Evolutionary conservation across 345 rosid genomes (phyloP).

Genomic region (Bruguiera parviflora): DNA sequence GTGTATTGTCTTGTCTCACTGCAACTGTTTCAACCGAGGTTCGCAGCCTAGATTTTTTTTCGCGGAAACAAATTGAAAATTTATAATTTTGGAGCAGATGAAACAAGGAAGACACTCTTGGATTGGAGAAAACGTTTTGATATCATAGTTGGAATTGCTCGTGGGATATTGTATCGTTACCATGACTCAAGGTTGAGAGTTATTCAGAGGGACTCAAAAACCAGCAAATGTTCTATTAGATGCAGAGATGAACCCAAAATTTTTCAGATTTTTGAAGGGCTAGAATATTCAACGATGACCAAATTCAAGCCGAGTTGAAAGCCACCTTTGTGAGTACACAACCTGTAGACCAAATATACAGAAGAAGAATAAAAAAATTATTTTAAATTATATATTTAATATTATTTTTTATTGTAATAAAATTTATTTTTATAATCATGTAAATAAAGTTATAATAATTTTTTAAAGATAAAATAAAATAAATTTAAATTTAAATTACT

Average conservation of each 20-base stretch:
- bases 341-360: no score
- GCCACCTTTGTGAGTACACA: slow-evolving; percentile 52
- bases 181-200: slow-evolving; percentile 68
- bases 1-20: not conserved
- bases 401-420: no score
- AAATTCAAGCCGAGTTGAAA: slow-evolving; percentile 55
- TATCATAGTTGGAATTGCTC: slow-evolving; percentile 53
- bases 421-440: no score
- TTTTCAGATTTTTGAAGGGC: slow-evolving; percentile 71
- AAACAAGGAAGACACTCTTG: slow-evolving; percentile 26
- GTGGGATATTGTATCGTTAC: slow-evolving; percentile 64
- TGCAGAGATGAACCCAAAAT: slow-evolving; percentile 45
- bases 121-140: slow-evolving; percentile 56
- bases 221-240: slow-evolving; percentile 58
- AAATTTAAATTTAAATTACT: no score
- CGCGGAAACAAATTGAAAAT: not conserved
- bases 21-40: not conserved
- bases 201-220: slow-evolving; percentile 65
- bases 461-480: no score
- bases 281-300: slow-evolving; percentile 50
- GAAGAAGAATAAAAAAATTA: no score
- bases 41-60: not conserved
- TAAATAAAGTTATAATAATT: no score
- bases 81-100: slow-evolving; percentile 29
- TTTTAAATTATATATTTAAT: no score